phyloP scores from a whole-genome alignment of 2,329 filamentous ascomycete species.

The Ophiostoma sp. region DNA sequence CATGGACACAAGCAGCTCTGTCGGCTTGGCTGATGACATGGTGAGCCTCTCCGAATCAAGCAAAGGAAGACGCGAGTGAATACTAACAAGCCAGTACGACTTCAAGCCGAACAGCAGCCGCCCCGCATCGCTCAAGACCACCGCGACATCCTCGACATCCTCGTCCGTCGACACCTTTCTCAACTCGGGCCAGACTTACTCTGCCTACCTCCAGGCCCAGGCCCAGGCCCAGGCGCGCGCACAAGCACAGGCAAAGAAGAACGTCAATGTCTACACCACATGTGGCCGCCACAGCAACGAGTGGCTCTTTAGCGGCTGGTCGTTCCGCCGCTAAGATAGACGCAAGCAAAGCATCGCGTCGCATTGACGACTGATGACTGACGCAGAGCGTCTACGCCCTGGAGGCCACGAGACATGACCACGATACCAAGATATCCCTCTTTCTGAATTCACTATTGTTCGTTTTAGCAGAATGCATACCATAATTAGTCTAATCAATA shows the following conservation, averaged over 20 bases:
- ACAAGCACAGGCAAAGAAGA: slow-evolving; percentile 19
- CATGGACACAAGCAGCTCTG: too few relatives aligned
- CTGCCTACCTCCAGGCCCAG: background rate
- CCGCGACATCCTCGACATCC: background rate
- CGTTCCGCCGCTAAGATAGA: slow-evolving; percentile 21
- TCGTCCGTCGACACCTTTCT: background rate
- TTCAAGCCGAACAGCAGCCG: background rate
- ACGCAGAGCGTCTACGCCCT: background rate
- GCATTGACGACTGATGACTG: too few relatives aligned
- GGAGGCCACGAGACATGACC: slow-evolving; percentile 1
- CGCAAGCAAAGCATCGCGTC: background rate
- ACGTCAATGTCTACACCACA: slow-evolving; percentile 29
- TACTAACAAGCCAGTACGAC: background rate
- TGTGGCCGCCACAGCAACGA: slow-evolving; percentile 29
- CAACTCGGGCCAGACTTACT: slow-evolving; percentile 6
- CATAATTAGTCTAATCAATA: background rate
- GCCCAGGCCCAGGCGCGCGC: background rate
- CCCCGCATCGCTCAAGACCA: background rate
- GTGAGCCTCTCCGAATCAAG: background rate
- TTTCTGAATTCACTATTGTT: background rate
- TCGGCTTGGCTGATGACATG: background rate
- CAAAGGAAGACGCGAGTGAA: background rate
- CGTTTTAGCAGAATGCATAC: background rate
- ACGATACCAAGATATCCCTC: background rate
- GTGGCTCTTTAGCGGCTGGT: slow-evolving; percentile 30